A percentile compares a stretch with the other conserved stretches of the same genome.
Conservation (phyloP, 306 rosid species). For the Arachis stenosperma region DNA sequence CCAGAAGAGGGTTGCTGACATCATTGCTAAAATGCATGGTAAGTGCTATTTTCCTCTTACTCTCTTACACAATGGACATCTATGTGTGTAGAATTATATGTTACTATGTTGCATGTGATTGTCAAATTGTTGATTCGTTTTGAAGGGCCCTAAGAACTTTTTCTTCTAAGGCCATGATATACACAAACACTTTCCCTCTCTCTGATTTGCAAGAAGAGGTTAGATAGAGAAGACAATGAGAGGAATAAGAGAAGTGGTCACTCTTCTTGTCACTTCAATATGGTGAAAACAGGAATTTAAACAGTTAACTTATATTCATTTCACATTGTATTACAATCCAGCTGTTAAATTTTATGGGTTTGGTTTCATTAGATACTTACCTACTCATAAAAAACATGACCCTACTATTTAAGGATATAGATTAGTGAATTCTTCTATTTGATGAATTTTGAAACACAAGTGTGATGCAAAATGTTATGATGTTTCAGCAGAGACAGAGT, state of each 20-base stretch:
- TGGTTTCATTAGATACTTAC: not conserved
- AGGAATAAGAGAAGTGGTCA: constrained; percentile 5
- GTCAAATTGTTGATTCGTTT: constrained; percentile 24
- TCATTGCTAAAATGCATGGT: constrained; percentile 77
- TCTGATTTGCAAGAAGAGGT: constrained; percentile 11
- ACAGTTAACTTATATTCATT: constrained; percentile 11
- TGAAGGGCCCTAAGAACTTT: not conserved
- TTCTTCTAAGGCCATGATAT: no score
- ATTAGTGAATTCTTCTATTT: not conserved
- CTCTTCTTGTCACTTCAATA: constrained; percentile 6
- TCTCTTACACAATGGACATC: not conserved
- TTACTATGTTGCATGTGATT: not conserved
- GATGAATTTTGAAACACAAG: constrained; percentile 1
- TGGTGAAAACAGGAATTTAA: constrained; percentile 8
- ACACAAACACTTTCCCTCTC: not conserved
- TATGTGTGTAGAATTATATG: not conserved
- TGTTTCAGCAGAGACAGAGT: constrained; percentile 68
- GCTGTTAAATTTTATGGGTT: not conserved
- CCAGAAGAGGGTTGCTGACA: constrained; percentile 76
- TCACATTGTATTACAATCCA: not conserved
- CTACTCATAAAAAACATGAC: not conserved
- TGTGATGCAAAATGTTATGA: constrained; percentile 18
- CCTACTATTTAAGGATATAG: not conserved
- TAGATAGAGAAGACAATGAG: not conserved
- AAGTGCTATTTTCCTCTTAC: constrained; percentile 18